Conservation (phyloP, 306 rosid genomes). For the Citrullus colocynthis region DNA sequence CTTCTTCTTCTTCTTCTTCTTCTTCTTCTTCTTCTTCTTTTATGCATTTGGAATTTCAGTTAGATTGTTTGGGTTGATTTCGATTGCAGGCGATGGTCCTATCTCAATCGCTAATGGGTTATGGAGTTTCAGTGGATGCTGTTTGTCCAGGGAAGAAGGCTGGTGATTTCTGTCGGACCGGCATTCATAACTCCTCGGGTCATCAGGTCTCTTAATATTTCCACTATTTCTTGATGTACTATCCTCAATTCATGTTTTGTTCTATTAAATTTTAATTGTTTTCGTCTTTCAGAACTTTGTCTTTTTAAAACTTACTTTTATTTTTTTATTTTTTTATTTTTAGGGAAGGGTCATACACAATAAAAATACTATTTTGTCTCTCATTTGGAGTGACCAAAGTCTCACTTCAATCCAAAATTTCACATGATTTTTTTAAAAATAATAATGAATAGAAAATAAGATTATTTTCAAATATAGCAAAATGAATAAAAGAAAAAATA, state of each 20-base stretch:
- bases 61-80: not conserved
- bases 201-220: conserved; percentile 36
- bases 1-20: not conserved
- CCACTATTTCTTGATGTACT: not conserved
- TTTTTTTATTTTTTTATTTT: no score
- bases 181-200: conserved; percentile 26
- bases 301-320: no score
- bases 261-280: not conserved
- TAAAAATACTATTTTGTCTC: no score
- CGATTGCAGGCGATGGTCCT: conserved; percentile 64
- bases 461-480: no score
- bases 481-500: no score
- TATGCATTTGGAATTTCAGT: not conserved
- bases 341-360: no score
- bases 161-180: conserved; percentile 67
- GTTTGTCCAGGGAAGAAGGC: conserved; percentile 77
- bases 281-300: no score
- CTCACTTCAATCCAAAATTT: no score
- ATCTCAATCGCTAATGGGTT: conserved; percentile 73
- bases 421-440: no score
- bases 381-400: no score
- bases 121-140: conserved; percentile 60
- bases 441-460: no score
- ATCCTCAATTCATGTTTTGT: not conserved
- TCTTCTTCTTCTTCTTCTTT: not conserved